Base-by-base conservation (phyloP, 108 stramenopile genomes). In the Pseudonitzschia delicatissima region DNA sequence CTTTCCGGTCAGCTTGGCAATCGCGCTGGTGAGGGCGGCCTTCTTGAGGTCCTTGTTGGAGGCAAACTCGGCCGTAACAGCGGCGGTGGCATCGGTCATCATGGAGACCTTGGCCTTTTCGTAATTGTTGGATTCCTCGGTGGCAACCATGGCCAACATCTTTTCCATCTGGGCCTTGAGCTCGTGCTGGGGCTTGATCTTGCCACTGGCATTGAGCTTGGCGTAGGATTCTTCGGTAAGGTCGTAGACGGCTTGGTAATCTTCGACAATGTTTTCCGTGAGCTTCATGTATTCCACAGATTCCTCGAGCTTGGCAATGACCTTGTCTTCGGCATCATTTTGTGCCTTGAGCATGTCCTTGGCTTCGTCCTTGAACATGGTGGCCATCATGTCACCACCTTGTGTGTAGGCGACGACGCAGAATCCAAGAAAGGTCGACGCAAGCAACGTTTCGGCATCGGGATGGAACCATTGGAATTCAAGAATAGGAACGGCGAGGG, bases 171-270 rank as follows among this genome's bases (percentile, higher is more conserved):
- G 92, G 4, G 78, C 74, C 84, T 93, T 93, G 76, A 90, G 84
- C 64, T 87, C 81, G 60, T 93, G 88, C 52, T 87, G 79, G 29
- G 92, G 92, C 78, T 90, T 90, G 82, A 93, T 83, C 73, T 76
- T 74, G 49, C 92, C 92, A 31, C 87, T 85, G 21, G 79, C 84
- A 73, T 93, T 93, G 44, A 90, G 78, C 70, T 90, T 93, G 47
- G 61, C 82, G 69, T 88, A 93, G 13, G 92, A 78, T 20, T 73
- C 77, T 28, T 76, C 71, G 34, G 83, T 79, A 21, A 90, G 69
- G 1, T 68, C 70, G 49, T 85, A 79, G 51, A 84, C 82, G 25
- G 67, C 84, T 57, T 88, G 78, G 60, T 85, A 83, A 64, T 90
- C 85, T 9, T 76, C 59, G 25, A 90, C 87, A 64, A 87, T 82